Evolutionary conservation across 305 asterid genomes (phyloP).

Genomic region (Ilex paraguariensis): DNA sequence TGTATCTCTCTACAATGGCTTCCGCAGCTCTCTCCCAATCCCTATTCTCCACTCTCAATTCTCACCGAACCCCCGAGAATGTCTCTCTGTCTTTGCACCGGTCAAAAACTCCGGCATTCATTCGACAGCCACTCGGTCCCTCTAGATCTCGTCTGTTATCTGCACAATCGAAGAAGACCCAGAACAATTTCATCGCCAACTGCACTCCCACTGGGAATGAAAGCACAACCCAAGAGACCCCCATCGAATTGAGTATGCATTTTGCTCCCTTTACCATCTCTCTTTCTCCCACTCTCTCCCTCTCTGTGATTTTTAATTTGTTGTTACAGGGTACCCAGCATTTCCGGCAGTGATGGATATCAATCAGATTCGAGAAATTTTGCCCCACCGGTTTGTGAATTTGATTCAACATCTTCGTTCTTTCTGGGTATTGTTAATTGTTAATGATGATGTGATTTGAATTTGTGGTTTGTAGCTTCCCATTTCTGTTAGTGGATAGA

Average conservation of each 20-base stretch:
- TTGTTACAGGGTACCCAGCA: constrained; percentile 57
- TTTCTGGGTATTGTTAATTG: background rate
- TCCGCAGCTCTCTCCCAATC: constrained; percentile 51
- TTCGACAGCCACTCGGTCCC: constrained; percentile 22
- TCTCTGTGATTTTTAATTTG: background rate
- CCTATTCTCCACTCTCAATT: constrained; percentile 35
- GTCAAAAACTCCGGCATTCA: constrained; percentile 21
- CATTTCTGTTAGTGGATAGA: constrained; percentile 88
- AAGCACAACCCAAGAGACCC: constrained; percentile 33
- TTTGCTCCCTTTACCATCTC: background rate
- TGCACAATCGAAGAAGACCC: constrained; percentile 28
- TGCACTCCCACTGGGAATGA: constrained; percentile 32
- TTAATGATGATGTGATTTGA: background rate
- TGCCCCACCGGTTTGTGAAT: constrained; percentile 70
- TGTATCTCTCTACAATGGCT: constrained; percentile 48
- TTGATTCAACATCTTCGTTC: background rate
- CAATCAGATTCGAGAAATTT: constrained; percentile 76
- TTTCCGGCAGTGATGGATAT: constrained; percentile 84
- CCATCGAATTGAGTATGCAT: constrained; percentile 70
- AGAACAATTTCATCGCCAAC: constrained; percentile 23
- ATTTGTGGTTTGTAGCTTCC: constrained; percentile 46
- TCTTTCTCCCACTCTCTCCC: background rate
- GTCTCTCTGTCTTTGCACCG: constrained; percentile 12
- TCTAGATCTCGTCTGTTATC: constrained; percentile 37
- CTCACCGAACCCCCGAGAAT: constrained; percentile 24